Evolutionary conservation across 805 yeast species (phyloP).

Genomic region (Metschnikowia shivogae): DNA sequence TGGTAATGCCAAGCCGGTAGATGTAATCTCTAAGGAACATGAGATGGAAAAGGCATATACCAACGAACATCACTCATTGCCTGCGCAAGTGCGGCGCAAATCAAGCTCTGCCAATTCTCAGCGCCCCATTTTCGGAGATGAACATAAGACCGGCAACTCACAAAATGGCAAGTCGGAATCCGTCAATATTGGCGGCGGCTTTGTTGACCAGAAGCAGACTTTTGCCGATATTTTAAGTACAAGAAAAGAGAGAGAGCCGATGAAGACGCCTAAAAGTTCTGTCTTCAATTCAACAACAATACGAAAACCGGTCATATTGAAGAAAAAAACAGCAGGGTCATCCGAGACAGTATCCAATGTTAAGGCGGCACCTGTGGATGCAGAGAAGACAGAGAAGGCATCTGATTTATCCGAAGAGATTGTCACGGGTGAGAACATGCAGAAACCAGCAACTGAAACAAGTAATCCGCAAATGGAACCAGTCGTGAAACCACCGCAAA

Average conservation of each 20-base stretch:
- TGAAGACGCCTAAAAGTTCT: constrained; percentile 18
- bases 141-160: not conserved
- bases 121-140: not conserved
- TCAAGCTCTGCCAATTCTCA: constrained; percentile 1
- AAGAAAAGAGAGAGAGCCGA: constrained; percentile 15
- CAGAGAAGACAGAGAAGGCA: not conserved
- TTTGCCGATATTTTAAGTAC: constrained; percentile 37
- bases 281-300: constrained; percentile 23
- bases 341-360: not conserved
- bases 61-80: not conserved
- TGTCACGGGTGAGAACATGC: not conserved
- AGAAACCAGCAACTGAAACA: not conserved
- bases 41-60: constrained; percentile 46
- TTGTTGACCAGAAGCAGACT: constrained; percentile 25
- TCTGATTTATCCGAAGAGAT: not conserved
- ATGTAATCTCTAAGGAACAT: constrained; percentile 57
- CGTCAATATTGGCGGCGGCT: not conserved
- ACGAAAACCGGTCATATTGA: constrained; percentile 36
- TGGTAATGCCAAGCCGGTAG: constrained; percentile 85
- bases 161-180: not conserved
- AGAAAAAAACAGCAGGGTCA: constrained; percentile 25
- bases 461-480: too few relatives aligned
- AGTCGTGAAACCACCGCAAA: not conserved
- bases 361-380: not conserved
- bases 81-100: constrained; percentile 1